phyloP scores from a whole-genome alignment of 352 stramenopile species.

The Pythium coloratum region DNA sequence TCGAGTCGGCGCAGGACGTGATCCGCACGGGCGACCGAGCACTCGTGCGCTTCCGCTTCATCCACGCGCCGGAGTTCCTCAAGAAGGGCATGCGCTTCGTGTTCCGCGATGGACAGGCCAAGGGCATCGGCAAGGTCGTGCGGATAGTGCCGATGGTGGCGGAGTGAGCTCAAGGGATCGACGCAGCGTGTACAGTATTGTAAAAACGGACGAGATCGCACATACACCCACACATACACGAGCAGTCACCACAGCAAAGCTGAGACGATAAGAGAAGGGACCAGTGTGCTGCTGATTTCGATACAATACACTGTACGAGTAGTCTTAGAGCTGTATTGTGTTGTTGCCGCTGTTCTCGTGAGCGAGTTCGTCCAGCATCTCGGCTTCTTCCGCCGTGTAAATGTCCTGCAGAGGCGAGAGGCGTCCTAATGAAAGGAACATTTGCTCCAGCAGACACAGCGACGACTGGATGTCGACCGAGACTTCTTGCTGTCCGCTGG shows the following conservation, averaged over 20 bases:
- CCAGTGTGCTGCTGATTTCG: background rate
- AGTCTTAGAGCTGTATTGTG: background rate
- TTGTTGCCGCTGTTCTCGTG: background rate
- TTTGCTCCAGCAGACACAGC: slow-evolving; percentile 67
- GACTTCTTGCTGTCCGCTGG: slow-evolving; percentile 36
- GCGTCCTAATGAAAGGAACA: slow-evolving; percentile 53
- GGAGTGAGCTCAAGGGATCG: background rate
- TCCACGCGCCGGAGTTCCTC: slow-evolving; percentile 95
- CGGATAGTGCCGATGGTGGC: slow-evolving; percentile 47
- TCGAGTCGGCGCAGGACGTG: slow-evolving; percentile 76
- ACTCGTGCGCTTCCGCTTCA: slow-evolving; percentile 88
- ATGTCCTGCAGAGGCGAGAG: slow-evolving; percentile 68
- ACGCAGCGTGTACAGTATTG: background rate
- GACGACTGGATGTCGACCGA: slow-evolving; percentile 68
- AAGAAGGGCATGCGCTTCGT: slow-evolving; percentile 96
- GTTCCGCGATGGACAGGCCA: slow-evolving; percentile 97
- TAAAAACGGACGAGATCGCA: background rate
- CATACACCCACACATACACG: background rate
- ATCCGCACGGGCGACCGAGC: slow-evolving; percentile 91
- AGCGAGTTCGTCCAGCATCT: slow-evolving; percentile 62
- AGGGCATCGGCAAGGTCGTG: slow-evolving; percentile 94
- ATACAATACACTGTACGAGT: slow-evolving; percentile 7
- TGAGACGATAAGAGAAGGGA: background rate
- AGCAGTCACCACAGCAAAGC: background rate
- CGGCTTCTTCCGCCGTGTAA: slow-evolving; percentile 76